phyloP scores from a whole-genome alignment of 2,329 filamentous ascomycete species.

The Madurella fahalii region DNA sequence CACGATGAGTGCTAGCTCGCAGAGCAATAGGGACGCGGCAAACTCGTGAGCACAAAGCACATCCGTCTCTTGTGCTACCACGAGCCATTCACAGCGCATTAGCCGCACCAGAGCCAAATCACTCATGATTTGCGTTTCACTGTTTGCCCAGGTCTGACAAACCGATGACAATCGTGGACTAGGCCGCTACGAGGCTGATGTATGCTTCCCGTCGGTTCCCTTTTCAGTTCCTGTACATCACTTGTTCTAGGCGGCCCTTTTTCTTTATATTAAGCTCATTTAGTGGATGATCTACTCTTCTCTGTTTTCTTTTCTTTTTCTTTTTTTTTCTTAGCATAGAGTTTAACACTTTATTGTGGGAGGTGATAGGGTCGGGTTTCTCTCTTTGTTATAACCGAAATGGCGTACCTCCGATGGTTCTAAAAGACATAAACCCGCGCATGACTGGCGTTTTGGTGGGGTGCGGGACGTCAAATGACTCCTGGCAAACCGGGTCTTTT shows the following conservation, averaged over 20 bases:
- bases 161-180: neutral
- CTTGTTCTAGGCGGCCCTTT: conserved; percentile 8
- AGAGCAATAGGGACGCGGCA: conserved; percentile 82
- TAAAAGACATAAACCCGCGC: conserved; percentile 18
- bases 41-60: conserved; percentile 50
- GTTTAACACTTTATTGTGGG: conserved; percentile 12
- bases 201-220: neutral
- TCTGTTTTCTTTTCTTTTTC: conserved; percentile 2
- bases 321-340: conserved; percentile 19
- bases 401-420: conserved; percentile 12
- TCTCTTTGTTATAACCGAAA: neutral
- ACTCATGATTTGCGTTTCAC: neutral
- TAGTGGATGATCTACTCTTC: conserved; percentile 17
- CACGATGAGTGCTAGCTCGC: conserved; percentile 82
- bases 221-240: conserved; percentile 21
- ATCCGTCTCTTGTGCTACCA: neutral
- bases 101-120: neutral
- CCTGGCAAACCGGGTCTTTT: conserved; percentile 1
- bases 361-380: conserved; percentile 4
- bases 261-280: conserved; percentile 13
- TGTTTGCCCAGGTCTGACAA: neutral
- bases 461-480: neutral
- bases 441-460: conserved; percentile 22
- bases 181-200: no score
- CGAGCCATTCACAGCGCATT: conserved; percentile 3